Conservation (phyloP, 805 yeast genomes). For the Lachancea sp. region DNA sequence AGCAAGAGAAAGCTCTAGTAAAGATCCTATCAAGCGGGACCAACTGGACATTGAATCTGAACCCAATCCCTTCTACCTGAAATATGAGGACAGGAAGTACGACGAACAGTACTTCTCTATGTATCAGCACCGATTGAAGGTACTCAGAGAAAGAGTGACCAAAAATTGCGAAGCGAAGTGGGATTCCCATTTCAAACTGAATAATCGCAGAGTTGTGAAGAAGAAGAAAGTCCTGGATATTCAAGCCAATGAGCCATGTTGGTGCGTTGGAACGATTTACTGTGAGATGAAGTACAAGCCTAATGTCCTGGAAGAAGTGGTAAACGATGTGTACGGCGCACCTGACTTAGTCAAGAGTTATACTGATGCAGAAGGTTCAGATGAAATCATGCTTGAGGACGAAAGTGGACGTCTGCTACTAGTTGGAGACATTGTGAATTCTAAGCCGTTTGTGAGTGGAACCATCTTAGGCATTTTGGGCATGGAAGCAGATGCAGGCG, state of each 20-base stretch:
- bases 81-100: constrained; percentile 38
- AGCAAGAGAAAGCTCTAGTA: constrained; percentile 5
- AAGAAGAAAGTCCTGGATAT: constrained; percentile 40
- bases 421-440: constrained; percentile 51
- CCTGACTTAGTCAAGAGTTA: constrained; percentile 42
- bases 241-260: constrained; percentile 45
- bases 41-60: constrained; percentile 15
- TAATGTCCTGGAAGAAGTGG: constrained; percentile 75
- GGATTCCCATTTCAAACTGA: constrained; percentile 42
- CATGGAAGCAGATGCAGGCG: constrained; percentile 74
- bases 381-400: constrained; percentile 75
- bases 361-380: constrained; percentile 46
- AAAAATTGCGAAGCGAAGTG: constrained; percentile 47
- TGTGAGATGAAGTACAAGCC: constrained; percentile 82
- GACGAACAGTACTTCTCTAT: constrained; percentile 52
- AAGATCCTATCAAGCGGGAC: constrained; percentile 12
- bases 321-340: constrained; percentile 42
- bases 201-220: constrained; percentile 34
- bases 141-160: constrained; percentile 42
- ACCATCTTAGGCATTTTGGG: constrained; percentile 83
- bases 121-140: constrained; percentile 47
- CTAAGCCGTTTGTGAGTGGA: constrained; percentile 74
- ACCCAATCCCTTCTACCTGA: constrained; percentile 22
- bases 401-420: constrained; percentile 82
- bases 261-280: constrained; percentile 84